Base-by-base conservation (phyloP, 2,329 filamentous ascomycete genomes). In the Diaporthe citri region DNA sequence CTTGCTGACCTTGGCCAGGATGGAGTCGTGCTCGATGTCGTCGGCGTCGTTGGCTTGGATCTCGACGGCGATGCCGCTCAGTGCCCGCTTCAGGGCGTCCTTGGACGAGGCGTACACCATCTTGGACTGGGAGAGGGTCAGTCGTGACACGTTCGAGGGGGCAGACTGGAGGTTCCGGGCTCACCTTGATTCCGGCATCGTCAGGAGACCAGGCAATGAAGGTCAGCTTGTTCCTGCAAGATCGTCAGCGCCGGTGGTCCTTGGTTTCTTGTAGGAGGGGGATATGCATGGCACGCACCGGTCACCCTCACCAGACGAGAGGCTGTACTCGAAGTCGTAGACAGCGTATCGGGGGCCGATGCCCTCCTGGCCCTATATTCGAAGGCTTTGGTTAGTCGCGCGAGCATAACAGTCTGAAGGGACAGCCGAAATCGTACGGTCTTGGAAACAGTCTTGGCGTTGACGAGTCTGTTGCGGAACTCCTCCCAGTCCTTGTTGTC, bases 71-170 rank as follows among this genome's bases (percentile, higher is more conserved):
- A 96, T 87, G 78, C 94, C 94, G 82, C 91, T 94, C 78, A 97
- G 90, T 69, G 93, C 86, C 85, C 93, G 92, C 90, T 95, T 96
- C 79, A 97, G 90, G 76, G 93, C 93, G 81, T 96, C 93, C 88
- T 96, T 97, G 85, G 94, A 97, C 71, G 94, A 94, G 80, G 94
- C 93, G 89, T 96, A 97, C 85, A 95, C 90, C 94, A 97, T 97
- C 90, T 95, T 95, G 86, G 93, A 90, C 94, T 95, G 79, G 46
- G 41, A 28, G 78, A 56, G 39, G 39, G 67, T 72, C 43, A 52
- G 57, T 52, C 43, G 46, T 51, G 20, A n/a, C 10, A 80, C 75
- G 79, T 75, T 70, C 22, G 46, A 34, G 78, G 57, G 74, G 78
- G 41, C 15, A 28, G 51, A 20, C 77, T 64, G 76, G 62, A 60